Percentiles rank a stretch among this genome's conserved stretches.
Conservation (phyloP, 2,329 filamentous ascomycete species). For the Fusarium succisae region DNA sequence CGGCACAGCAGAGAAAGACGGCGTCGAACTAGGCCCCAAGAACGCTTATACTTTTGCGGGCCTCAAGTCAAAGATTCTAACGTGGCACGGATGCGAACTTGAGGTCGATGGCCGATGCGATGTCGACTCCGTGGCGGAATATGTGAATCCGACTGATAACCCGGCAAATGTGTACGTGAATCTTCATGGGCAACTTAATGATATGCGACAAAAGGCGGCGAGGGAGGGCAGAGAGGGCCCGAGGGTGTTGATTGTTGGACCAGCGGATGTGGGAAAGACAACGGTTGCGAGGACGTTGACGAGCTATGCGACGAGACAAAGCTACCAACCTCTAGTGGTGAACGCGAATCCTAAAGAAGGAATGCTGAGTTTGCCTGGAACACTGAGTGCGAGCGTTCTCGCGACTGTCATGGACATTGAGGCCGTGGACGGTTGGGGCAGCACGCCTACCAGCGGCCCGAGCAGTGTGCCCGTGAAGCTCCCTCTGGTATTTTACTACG, state of each 20-base stretch:
- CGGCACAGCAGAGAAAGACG: slow-evolving; percentile 92
- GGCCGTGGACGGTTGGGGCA: slow-evolving; percentile 85
- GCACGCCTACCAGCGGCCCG: slow-evolving; percentile 88
- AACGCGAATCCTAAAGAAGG: slow-evolving; percentile 87
- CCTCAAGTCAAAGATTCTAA: slow-evolving; percentile 87
- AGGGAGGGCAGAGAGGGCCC: slow-evolving; percentile 68
- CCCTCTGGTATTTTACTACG: slow-evolving; percentile 90
- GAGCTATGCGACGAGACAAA: slow-evolving; percentile 79
- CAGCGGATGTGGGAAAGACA: slow-evolving; percentile 83
- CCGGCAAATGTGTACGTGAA: slow-evolving; percentile 84
- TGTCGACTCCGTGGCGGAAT: slow-evolving; percentile 67
- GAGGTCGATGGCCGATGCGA: slow-evolving; percentile 74
- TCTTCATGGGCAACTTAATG: slow-evolving; percentile 86
- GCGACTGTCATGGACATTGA: slow-evolving; percentile 85
- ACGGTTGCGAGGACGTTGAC: slow-evolving; percentile 80
- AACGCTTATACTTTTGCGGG: slow-evolving; percentile 84
- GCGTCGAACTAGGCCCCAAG: slow-evolving; percentile 87
- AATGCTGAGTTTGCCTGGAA: slow-evolving; percentile 80
- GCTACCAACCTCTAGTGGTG: slow-evolving; percentile 80
- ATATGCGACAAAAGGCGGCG: slow-evolving; percentile 70
- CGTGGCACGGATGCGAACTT: slow-evolving; percentile 89
- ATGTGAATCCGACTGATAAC: slow-evolving; percentile 76
- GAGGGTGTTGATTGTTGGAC: slow-evolving; percentile 84
- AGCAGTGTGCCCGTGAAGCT: slow-evolving; percentile 90
- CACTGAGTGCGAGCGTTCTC: slow-evolving; percentile 86